These are phyloP conservation scores for Pyricularia sp. DNA, from an alignment of 2,329 filamentous ascomycete genomes.

Conservation along the genomic window DNA sequence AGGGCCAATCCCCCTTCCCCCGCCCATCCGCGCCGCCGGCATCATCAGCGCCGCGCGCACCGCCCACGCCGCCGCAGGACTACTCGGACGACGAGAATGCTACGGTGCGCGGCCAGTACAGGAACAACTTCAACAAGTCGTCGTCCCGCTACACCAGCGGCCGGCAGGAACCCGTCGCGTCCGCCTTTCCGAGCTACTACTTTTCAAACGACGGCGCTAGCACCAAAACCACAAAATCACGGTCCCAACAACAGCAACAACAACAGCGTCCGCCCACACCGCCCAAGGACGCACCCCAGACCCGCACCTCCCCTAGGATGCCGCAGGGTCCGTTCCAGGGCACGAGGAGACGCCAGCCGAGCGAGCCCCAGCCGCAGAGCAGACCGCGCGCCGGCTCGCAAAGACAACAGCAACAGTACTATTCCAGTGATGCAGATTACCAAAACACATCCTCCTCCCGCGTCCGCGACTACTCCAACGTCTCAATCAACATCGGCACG, in stretches of 20 bases:
- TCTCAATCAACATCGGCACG: background rate
- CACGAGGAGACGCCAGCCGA: background rate
- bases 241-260: background rate
- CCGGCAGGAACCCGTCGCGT: background rate
- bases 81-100: background rate
- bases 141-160: background rate
- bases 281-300: background rate
- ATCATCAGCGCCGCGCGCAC: background rate
- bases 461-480: background rate
- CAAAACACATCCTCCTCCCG: background rate
- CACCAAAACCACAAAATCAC: background rate
- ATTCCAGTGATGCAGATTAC: background rate
- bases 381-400: background rate
- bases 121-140: background rate
- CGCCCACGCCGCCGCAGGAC: background rate
- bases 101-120: background rate
- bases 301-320: background rate
- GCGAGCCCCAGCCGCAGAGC: background rate
- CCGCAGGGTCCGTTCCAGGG: background rate
- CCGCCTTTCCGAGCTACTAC: background rate
- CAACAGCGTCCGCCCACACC: background rate
- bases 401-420: background rate
- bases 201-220: background rate
- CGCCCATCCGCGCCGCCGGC: background rate
- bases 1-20: constrained; percentile 1